These are phyloP conservation scores for Elongisporangium undulatum DNA, from an alignment of 352 stramenopile species.

Conservation along the genomic window DNA sequence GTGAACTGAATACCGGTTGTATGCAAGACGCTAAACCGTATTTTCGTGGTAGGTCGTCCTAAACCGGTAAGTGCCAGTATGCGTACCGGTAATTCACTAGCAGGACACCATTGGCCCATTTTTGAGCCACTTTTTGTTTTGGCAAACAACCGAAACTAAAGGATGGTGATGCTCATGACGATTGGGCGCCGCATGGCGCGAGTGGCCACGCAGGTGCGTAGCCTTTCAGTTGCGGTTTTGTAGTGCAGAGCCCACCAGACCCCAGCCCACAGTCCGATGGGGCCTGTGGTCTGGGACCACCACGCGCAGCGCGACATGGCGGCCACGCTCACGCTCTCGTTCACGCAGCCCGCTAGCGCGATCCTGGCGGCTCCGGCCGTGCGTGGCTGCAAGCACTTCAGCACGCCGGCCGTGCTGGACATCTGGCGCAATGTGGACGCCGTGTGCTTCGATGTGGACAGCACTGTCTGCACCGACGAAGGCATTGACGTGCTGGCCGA, in stretches of 20 bases:
- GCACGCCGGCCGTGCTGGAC: constrained; percentile 21
- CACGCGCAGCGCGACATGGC: constrained; percentile 10
- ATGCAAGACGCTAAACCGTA: background rate
- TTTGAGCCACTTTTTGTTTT: background rate
- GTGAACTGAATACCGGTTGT: too few species aligned
- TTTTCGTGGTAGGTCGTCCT: background rate
- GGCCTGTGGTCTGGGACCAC: background rate
- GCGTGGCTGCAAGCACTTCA: constrained; percentile 8
- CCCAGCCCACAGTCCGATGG: background rate
- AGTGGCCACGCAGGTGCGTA: background rate
- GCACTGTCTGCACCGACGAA: constrained; percentile 96
- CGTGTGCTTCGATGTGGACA: constrained; percentile 95
- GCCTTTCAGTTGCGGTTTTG: background rate
- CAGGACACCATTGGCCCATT: too few species aligned
- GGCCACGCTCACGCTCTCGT: constrained; percentile 9
- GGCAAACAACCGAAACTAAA: background rate
- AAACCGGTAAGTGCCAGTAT: background rate
- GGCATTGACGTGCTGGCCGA: constrained; percentile 98
- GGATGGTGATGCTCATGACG: background rate
- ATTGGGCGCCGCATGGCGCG: background rate
- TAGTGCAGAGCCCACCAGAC: background rate
- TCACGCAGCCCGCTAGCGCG: constrained; percentile 9
- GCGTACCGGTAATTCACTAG: background rate
- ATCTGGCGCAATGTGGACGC: constrained; percentile 68
- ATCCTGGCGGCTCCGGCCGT: constrained; percentile 9